Evolutionary conservation across 306 rosid species (phyloP).

Genomic region (Lathyrus oleraceus): DNA sequence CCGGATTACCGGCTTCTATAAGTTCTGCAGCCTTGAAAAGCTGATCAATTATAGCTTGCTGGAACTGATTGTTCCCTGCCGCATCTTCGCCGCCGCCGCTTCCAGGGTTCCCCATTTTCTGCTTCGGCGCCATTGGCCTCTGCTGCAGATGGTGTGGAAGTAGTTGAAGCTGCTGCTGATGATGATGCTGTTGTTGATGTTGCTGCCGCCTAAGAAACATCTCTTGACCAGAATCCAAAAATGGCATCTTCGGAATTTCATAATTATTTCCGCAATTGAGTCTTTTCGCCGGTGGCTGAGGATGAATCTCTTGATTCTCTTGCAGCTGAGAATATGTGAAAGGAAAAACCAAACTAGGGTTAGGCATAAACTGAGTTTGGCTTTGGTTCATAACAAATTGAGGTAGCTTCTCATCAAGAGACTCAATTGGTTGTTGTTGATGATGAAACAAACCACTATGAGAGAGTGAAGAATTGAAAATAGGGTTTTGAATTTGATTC

Average conservation of each 20-base stretch:
- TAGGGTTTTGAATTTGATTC: slow-evolving; percentile 33
- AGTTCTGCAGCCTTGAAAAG: slow-evolving; percentile 79
- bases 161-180: slow-evolving; percentile 51
- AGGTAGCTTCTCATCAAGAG: slow-evolving; percentile 67
- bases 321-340: slow-evolving; percentile 53
- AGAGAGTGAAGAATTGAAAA: slow-evolving; percentile 35
- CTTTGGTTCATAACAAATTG: slow-evolving; percentile 58
- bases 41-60: slow-evolving; percentile 68
- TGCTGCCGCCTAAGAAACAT: slow-evolving; percentile 50
- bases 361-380: slow-evolving; percentile 58
- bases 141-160: slow-evolving; percentile 51
- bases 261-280: slow-evolving; percentile 49
- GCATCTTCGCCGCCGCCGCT: slow-evolving; percentile 50
- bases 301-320: slow-evolving; percentile 58
- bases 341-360: slow-evolving; percentile 64
- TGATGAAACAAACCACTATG: slow-evolving; percentile 25
- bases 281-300: slow-evolving; percentile 67
- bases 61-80: slow-evolving; percentile 60
- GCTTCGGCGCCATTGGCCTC: slow-evolving; percentile 49
- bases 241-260: slow-evolving; percentile 46
- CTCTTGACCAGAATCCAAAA: slow-evolving; percentile 56
- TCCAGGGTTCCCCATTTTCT: slow-evolving; percentile 46
- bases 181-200: slow-evolving; percentile 47
- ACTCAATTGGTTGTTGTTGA: slow-evolving; percentile 43
- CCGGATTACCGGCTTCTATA: slow-evolving; percentile 79